Conservation (phyloP, 495 filamentous ascomycete genomes). For the Penicillium subrubescens region DNA sequence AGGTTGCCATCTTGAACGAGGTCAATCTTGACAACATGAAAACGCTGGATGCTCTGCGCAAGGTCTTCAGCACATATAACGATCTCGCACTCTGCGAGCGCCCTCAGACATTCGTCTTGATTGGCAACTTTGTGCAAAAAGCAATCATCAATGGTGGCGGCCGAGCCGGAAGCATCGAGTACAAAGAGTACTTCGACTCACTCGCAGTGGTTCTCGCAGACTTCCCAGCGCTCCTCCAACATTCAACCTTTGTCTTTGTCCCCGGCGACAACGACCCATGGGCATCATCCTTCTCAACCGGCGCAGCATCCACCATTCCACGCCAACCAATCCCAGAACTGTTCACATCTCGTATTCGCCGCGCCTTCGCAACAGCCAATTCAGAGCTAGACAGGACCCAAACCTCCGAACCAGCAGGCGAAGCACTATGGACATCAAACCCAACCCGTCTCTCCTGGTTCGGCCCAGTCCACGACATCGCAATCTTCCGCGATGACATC, state of each 20-base stretch:
- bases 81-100: conserved; percentile 48
- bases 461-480: conserved; percentile 81
- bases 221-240: conserved; percentile 77
- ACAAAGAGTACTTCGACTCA: conserved; percentile 90
- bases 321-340: conserved; percentile 75
- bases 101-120: conserved; percentile 76
- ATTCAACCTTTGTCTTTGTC: conserved; percentile 84
- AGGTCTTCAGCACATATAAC: conserved; percentile 71
- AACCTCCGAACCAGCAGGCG: conserved; percentile 54
- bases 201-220: conserved; percentile 83
- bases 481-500: conserved; percentile 84
- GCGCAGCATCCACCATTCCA: conserved; percentile 76
- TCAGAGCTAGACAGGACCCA: conserved; percentile 54
- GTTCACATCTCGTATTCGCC: conserved; percentile 80
- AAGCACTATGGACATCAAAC: conserved; percentile 86
- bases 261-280: conserved; percentile 97
- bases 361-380: conserved; percentile 77
- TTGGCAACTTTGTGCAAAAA: conserved; percentile 80
- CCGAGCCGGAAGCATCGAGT: conserved; percentile 78
- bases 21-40: conserved; percentile 80
- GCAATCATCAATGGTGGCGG: conserved; percentile 67
- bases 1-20: conserved; percentile 76
- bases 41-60: conserved; percentile 74
- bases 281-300: conserved; percentile 81
- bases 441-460: conserved; percentile 80